Base-by-base conservation (phyloP, 169 alveolate genomes). In the Plasmodium gaboni region DNA sequence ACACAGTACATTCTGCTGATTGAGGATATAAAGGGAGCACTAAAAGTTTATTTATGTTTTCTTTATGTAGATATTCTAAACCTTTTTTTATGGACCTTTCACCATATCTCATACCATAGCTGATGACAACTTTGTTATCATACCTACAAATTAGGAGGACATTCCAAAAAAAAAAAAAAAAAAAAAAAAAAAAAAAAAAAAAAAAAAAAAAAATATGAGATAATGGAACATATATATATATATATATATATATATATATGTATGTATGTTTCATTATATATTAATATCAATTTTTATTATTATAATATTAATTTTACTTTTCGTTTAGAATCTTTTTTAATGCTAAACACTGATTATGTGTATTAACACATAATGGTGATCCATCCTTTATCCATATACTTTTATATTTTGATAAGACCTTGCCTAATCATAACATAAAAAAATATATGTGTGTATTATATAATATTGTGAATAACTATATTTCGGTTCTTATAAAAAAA, bases 11-110 rank as follows among this genome's bases (percentile, higher is more conserved):
- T 48, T 88, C 94, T 6, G 93, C 90, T 22, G 94, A 64, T 55
- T 93, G 95, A 8, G 95, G 95, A 26, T 93, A 93, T 57, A 93
- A 86, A 26, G 95, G 95, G 8, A 93, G 28, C 12, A 93, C 88
- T 73, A 93, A 55, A n/a, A 93, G 86, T 48, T 89, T 88, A 73
- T 89, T 78, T 74, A 85, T 74, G 19, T 85, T 74, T 51, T 68
- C 72, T 28, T 28, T 46, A 67, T 69, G 91, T 73, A 89, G 74
- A 44, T 57, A 42, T n/a, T 78, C 60, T 59, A 93, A 59, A 42
- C 70, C 94, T 2, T 59, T 22, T 28, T 74, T 59, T 61, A 93
- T 67, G 42, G 90, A 55, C 1, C 90, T 83, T 46, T 69, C 86
- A 17, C 95, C 95, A 22, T 93, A 93, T 32, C 95, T 83, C 94